Base-by-base conservation (phyloP, 345 rosid species). In the Euphorbia tirucalli region DNA sequence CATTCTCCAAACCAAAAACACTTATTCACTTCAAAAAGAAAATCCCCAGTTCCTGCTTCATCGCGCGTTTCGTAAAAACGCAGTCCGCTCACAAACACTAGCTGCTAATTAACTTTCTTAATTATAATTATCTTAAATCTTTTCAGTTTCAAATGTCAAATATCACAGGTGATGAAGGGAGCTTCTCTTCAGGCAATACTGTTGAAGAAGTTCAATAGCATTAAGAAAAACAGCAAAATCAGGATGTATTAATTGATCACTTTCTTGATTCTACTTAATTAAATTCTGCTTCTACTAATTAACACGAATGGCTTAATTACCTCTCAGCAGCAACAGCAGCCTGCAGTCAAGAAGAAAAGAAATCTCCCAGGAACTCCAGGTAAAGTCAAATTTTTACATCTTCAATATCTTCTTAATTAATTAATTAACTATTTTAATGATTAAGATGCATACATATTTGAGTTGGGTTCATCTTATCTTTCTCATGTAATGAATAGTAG, bases 291-390 rank as follows among this genome's bases (percentile, higher is more conserved):
- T 68, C 80, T 19, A 64, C 81, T 58, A 75, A 78, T 7, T 35
- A 35, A 3, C 39, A 35, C 39, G 7, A 3, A 35, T 35, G 39
- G 39, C 39, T 35, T 35, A 3, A 35, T 7, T 35, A 3, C 39
- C 7, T 49, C 80, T 75, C 76, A 82, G 57, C 67, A 77, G 71
- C 66, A 74, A 14, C 86, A n/a, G n/a, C n/a, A 78, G 44, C 84
- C 71, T 61, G 70, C 86, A 2, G 71, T 57, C n/a, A 89, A 86
- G 91, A 89, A 85, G 87, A 89, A 87, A 76, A 80, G 94, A 61
- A 89, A 83, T 46, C 84, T 87, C 11, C 94, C 92, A 27, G 94
- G 89, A 78, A 89, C 88, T 61, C 94, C 94, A 89, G 94, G 94
- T 77, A 85, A 77, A 48, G n/a, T 22, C 64, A 69, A 69, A 55